These are phyloP conservation scores for Pachysandra terminalis DNA, from an alignment of 164 flowering plant genomes.

Conservation along the genomic window DNA sequence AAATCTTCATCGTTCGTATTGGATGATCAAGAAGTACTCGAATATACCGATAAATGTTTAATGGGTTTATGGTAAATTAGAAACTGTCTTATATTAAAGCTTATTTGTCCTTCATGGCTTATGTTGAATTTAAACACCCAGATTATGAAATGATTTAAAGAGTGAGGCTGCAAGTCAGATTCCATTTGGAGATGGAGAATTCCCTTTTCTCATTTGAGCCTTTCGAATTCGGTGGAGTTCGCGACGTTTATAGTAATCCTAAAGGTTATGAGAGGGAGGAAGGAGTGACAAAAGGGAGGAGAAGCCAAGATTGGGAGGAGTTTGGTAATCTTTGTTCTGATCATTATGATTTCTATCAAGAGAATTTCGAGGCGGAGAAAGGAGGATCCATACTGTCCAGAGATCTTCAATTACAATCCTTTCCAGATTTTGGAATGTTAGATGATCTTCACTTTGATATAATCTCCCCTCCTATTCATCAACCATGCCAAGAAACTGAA, in stretches of 20 bases:
- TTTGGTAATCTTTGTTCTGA: slow-evolving; percentile 12
- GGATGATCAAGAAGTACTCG: background rate
- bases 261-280: slow-evolving; percentile 6
- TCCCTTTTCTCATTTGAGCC: slow-evolving; percentile 13
- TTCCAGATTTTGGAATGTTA: slow-evolving; percentile 14
- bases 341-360: slow-evolving; percentile 19
- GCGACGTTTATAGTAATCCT: slow-evolving; percentile 13
- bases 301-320: slow-evolving; percentile 19
- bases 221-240: background rate
- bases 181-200: background rate
- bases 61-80: background rate
- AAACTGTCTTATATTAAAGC: too few relatives aligned
- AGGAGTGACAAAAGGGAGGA: slow-evolving; percentile 19
- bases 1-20: background rate
- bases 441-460: slow-evolving; percentile 21
- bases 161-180: background rate
- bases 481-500: slow-evolving; percentile 16
- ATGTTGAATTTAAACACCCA: background rate
- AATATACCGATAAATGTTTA: too few relatives aligned
- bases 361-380: slow-evolving; percentile 4
- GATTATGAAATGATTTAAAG: background rate
- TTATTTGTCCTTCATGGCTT: background rate
- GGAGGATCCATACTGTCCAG: slow-evolving; percentile 13
- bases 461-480: slow-evolving; percentile 19
- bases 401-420: slow-evolving; percentile 19